A percentile compares a stretch with the other conserved stretches of the same genome.
phyloP scores from a whole-genome alignment of 306 rosid genomes.

The Malus sylvestris region DNA sequence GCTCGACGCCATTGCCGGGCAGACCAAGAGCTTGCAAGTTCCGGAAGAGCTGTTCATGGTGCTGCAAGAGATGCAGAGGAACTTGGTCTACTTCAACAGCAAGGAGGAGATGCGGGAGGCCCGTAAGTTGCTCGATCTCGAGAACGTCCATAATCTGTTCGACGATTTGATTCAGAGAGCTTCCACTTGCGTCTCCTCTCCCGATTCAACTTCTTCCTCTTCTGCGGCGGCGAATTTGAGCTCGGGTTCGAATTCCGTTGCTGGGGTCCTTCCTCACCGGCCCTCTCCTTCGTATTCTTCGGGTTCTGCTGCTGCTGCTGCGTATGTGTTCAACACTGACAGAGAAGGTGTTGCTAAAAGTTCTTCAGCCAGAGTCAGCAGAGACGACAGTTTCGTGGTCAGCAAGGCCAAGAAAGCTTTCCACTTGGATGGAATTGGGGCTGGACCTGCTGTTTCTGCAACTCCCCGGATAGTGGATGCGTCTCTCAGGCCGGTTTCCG shows the following conservation, averaged over 20 bases:
- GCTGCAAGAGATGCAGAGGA: conserved; percentile 69
- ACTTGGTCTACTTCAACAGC: conserved; percentile 39
- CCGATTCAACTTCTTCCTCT: conserved; percentile 21
- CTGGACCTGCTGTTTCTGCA: conserved; percentile 36
- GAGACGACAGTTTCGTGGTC: conserved; percentile 65
- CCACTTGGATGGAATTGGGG: conserved; percentile 43
- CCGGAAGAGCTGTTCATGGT: conserved; percentile 72
- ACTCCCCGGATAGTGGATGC: conserved; percentile 51
- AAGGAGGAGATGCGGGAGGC: conserved; percentile 68
- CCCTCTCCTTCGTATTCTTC: background rate
- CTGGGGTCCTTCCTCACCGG: background rate
- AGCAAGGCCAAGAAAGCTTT: conserved; percentile 41
- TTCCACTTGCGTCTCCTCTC: conserved; percentile 53
- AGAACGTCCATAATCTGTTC: conserved; percentile 49
- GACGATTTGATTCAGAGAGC: conserved; percentile 79
- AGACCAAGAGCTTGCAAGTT: conserved; percentile 39
- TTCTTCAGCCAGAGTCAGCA: conserved; percentile 30
- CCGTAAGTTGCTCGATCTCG: conserved; percentile 61
- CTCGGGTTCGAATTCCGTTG: conserved; percentile 25
- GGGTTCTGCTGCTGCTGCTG: conserved; percentile 4
- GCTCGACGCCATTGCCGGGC: conserved; percentile 47
- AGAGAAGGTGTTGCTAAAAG: conserved; percentile 26
- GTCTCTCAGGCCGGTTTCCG: conserved; percentile 36
- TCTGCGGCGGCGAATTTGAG: conserved; percentile 2
- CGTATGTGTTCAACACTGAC: conserved; percentile 23